These are phyloP conservation scores for Neonectria magnoliae DNA, from an alignment of 2,329 filamentous ascomycete species.

Conservation along the genomic window DNA sequence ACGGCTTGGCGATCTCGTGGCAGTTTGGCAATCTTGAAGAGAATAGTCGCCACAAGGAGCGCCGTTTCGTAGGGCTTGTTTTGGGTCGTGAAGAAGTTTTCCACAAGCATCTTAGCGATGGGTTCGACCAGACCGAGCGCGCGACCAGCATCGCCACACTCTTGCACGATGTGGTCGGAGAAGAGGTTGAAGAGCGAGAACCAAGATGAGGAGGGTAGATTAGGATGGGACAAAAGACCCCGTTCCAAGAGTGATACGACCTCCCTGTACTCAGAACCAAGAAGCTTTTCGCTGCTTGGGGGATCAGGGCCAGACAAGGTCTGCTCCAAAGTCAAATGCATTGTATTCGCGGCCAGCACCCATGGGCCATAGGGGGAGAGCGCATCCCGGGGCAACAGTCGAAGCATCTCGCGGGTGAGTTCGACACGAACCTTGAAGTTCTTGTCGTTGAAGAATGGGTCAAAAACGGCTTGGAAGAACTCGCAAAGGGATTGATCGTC, in stretches of 20 bases:
- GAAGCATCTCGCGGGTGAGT: constrained; percentile 62
- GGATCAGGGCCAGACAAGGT: constrained; percentile 35
- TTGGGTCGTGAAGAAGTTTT: constrained; percentile 40
- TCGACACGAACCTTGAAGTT: constrained; percentile 55
- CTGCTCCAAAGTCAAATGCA: constrained; percentile 55
- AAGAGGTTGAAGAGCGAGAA: constrained; percentile 66
- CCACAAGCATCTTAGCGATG: constrained; percentile 66
- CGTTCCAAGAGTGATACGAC: constrained; percentile 73
- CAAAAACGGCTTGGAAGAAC: constrained; percentile 63
- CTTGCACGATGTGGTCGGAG: constrained; percentile 64
- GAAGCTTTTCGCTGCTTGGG: constrained; percentile 52
- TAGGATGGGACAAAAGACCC: constrained; percentile 63
- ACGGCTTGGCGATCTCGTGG: constrained; percentile 70
- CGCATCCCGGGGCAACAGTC: constrained; percentile 57
- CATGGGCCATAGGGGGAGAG: constrained; percentile 61
- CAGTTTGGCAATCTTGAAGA: constrained; percentile 60
- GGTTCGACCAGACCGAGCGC: constrained; percentile 77
- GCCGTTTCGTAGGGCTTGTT: constrained; percentile 38
- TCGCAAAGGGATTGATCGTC: constrained; percentile 58
- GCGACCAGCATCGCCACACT: constrained; percentile 74
- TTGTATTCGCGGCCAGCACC: constrained; percentile 60
- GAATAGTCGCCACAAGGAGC: constrained; percentile 51
- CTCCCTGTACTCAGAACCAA: constrained; percentile 76
- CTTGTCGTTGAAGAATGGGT: constrained; percentile 67
- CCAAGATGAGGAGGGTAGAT: constrained; percentile 60